Percentiles rank a stretch among this genome's conserved stretches.
Evolutionary conservation across 306 rosid genomes (phyloP).

Genomic region (Rosa chinensis): DNA sequence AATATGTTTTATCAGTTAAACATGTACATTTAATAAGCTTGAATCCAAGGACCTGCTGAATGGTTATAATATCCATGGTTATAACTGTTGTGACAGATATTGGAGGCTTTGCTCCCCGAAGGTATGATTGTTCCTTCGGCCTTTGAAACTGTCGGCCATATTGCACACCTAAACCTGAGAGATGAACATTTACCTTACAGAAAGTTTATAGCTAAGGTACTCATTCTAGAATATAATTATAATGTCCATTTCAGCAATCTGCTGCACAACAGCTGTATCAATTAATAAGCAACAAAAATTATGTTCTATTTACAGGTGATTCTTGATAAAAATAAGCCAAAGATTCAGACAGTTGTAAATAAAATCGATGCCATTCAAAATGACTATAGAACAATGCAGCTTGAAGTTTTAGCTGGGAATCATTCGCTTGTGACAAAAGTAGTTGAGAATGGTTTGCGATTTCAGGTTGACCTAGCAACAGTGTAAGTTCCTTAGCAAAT

Average conservation of each 20-base stretch:
- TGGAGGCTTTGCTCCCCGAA: constrained; percentile 78
- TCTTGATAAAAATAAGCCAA: constrained; percentile 88
- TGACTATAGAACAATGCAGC: constrained; percentile 95
- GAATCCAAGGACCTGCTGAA: neutral
- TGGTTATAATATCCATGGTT: neutral
- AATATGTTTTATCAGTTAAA: neutral
- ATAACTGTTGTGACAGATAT: constrained; percentile 53
- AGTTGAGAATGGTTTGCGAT: constrained; percentile 81
- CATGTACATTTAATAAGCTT: neutral
- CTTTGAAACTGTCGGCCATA: constrained; percentile 90
- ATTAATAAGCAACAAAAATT: constrained; percentile 16
- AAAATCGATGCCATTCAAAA: constrained; percentile 77
- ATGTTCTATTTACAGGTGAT: constrained; percentile 63
- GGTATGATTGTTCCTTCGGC: constrained; percentile 71
- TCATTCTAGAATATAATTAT: constrained; percentile 3
- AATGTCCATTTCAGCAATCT: constrained; percentile 5
- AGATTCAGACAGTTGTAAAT: constrained; percentile 85
- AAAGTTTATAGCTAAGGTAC: constrained; percentile 85
- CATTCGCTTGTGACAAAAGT: constrained; percentile 87
- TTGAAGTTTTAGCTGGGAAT: constrained; percentile 93
- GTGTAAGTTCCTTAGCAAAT: constrained; percentile 63
- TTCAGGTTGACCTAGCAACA: constrained; percentile 86
- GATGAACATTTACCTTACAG: constrained; percentile 83
- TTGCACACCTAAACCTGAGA: constrained; percentile 85
- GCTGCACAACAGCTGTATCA: constrained; percentile 10